Evolutionary conservation across 1,284 basidiomycete genomes (phyloP), one percentile per base, ranked within the genome.

Genomic region (Trametes pubescens): DNA sequence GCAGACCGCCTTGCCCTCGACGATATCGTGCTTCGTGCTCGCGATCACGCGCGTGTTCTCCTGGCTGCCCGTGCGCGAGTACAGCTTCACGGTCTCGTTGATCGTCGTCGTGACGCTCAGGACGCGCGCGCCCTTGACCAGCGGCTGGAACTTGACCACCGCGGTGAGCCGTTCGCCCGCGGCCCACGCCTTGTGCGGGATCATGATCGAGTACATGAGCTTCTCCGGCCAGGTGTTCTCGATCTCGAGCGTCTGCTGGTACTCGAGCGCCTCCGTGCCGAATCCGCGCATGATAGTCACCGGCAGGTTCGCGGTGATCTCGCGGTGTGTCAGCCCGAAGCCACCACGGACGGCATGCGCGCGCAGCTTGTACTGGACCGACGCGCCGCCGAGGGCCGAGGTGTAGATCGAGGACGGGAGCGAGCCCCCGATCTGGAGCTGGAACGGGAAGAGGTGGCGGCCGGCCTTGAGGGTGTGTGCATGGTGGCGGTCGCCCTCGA

Each of bases 191-290:
- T 94, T 95, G 81, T 94, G 92, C 0, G 93, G 93, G 49, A 95
- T 78, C 81, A 91, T 87, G 72, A 96, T 87, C 8, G 90, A 89
- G 78, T 96, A 96, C 92, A 95, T 95, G 76, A 96, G 81, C 79
- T 97, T 98, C 44, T 92, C 92, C 0, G 96, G 95, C 96, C 96
- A 98, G 14, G 94, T 96, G 77, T 96, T 97, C 77, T 97, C 95
- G 66, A 93, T 91, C 77, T 98, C 96, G 64, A 97, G 85, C 1
- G 94, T 95, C 76, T 98, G 95, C 73, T 94, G 95, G 81, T 94
- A 98, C 77, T 98, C 96, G 71, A 97, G 86, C 1, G 95, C 91
- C 68, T 96, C 94, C 2, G 86, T 77, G 6, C 87, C 83, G 71
- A 95, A 92, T 2, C 90, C 88, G 61, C 95, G 88, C 53, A 92